Evolutionary conservation across 2,329 filamentous ascomycete species (phyloP), one percentile per base, ranked within the genome.

Genomic region (Neoarthrinium moseri): DNA sequence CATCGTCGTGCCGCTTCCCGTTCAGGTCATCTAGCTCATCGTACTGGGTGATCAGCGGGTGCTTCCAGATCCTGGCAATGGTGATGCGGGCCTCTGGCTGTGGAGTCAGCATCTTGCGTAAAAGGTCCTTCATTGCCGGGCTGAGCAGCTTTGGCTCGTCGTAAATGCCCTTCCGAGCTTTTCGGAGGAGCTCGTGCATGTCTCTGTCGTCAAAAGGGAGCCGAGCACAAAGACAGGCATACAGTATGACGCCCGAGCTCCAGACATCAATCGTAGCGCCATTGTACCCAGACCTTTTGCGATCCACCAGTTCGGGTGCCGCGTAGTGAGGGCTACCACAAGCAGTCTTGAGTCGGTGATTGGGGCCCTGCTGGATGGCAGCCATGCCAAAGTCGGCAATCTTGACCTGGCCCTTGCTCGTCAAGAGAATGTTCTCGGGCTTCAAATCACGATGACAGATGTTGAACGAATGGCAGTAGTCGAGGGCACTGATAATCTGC

Each of bases 301-400:
- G 86, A 54, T 83, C 82, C 51, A 96, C 86, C 26, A 99, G 82
- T 64, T 99, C 94, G 0, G 94, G 94, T 1, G 94, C 91, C 15
- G 92, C 92, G 59, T 99, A 99, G 67, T 97, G 94, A 18, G 94
- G 94, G 52, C 94, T 97, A 17, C 94, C 94, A 58, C 94, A 99
- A 4, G 92, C 90, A 1, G 94, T 97, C 46, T 82, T 87, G 22
- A 99, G 78, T 61, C 85, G 84, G 54, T 90, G 85, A 7, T 83
- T 86, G 20, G 82, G 78, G 4, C 88, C 88, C 64, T 97, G 92
- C 52, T 86, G 82, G 33, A 97, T 75, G 4, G 92, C 92, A 35
- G 94, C 94, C 91, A 99, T 96, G 33, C 94, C 92, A 65, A 99
- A 99, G 65, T 99, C 94, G 42, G 92, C 92, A 57, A 99, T 84